These are phyloP conservation scores for Amphichorda felina DNA, from an alignment of 2,329 filamentous ascomycete genomes.

Conservation along the genomic window DNA sequence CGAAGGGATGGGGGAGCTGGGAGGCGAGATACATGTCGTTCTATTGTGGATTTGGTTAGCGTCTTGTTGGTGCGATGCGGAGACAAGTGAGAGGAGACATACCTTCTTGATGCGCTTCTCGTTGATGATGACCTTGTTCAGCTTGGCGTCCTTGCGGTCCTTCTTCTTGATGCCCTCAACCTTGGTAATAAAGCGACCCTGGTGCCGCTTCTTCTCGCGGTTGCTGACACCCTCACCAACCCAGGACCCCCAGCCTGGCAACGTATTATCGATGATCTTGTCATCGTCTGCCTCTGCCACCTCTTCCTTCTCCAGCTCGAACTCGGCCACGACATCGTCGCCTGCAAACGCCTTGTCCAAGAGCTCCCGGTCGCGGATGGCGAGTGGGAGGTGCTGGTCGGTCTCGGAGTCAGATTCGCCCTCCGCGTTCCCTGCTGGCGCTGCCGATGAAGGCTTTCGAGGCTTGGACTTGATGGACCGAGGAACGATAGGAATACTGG, in stretches of 20 bases:
- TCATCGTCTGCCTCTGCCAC: constrained; percentile 67
- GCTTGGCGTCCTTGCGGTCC: constrained; percentile 69
- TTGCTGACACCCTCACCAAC: constrained; percentile 71
- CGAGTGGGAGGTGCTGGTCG: constrained; percentile 40
- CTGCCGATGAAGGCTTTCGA: constrained; percentile 5
- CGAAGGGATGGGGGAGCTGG: constrained; percentile 79
- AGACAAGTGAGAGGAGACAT: constrained; percentile 11
- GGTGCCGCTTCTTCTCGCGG: constrained; percentile 52
- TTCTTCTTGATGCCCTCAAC: constrained; percentile 63
- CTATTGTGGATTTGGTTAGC: constrained; percentile 22
- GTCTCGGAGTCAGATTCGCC: constrained; percentile 19
- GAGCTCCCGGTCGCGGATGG: constrained; percentile 51
- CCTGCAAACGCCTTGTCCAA: constrained; percentile 80
- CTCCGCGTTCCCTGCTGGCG: constrained; percentile 9
- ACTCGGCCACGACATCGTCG: constrained; percentile 72
- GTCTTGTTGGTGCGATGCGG: too few species aligned
- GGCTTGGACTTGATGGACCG: constrained; percentile 3
- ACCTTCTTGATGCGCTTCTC: constrained; percentile 87
- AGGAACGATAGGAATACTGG: constrained; percentile 5
- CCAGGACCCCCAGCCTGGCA: constrained; percentile 94
- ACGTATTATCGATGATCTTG: constrained; percentile 68
- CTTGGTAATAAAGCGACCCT: constrained; percentile 51
- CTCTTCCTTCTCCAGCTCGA: constrained; percentile 67
- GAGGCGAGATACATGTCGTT: constrained; percentile 81
- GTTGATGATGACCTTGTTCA: constrained; percentile 80